phyloP scores from a whole-genome alignment of 2,329 filamentous ascomycete genomes.

The Phialophora tarda region DNA sequence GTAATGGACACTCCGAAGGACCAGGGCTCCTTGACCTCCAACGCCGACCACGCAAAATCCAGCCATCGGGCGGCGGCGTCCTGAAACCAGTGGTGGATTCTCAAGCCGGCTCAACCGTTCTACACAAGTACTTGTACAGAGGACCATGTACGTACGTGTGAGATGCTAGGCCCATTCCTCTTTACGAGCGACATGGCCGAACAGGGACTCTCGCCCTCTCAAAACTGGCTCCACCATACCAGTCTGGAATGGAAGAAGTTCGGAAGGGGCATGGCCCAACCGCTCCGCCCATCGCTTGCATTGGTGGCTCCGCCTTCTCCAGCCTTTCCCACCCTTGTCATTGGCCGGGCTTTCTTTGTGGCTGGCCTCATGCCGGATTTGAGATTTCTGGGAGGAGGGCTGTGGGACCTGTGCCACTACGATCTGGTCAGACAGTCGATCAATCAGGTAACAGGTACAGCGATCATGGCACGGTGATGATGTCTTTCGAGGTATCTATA shows the following conservation, averaged over 20 bases:
- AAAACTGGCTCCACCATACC: background rate
- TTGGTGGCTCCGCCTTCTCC: background rate
- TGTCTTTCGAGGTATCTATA: constrained; percentile 20
- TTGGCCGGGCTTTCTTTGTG: background rate
- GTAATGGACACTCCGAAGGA: background rate
- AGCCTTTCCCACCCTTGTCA: background rate
- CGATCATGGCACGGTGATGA: background rate
- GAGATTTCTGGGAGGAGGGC: background rate
- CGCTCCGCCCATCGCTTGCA: background rate
- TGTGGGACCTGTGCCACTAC: background rate
- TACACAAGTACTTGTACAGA: background rate
- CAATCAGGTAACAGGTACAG: constrained; percentile 21
- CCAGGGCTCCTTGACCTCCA: background rate
- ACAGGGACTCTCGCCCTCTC: background rate
- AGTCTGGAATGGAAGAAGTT: background rate
- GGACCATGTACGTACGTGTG: background rate
- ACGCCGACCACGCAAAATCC: background rate
- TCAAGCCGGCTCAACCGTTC: no score
- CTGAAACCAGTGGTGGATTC: background rate
- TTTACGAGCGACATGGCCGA: background rate
- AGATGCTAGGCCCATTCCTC: background rate
- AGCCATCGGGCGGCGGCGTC: no score
- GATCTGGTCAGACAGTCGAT: background rate
- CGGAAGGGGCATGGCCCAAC: background rate
- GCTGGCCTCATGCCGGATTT: background rate